Percentiles rank a stretch among this genome's conserved stretches.
These are phyloP conservation scores for Wickerhamiella vanderwaltii DNA, from an alignment of 805 yeast genomes.

Conservation along the genomic window DNA sequence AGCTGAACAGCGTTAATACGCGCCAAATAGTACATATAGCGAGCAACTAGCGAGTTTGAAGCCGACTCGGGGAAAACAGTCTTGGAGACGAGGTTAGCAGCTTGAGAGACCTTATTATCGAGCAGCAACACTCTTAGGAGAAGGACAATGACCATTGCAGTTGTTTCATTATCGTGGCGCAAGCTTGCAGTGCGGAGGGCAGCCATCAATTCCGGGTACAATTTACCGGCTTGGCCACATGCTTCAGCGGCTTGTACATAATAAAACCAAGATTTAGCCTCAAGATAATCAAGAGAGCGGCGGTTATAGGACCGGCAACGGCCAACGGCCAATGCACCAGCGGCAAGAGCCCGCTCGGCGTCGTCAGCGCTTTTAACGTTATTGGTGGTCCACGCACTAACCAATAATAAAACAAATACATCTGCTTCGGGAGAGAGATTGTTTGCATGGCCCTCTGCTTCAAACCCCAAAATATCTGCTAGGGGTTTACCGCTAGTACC, in stretches of 20 bases:
- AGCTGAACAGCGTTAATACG: slow-evolving; percentile 82
- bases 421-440: slow-evolving; percentile 63
- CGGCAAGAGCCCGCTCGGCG: slow-evolving; percentile 37
- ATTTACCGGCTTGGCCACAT: slow-evolving; percentile 35
- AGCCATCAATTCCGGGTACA: slow-evolving; percentile 57
- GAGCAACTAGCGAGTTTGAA: slow-evolving; percentile 76
- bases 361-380: slow-evolving; percentile 41
- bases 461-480: slow-evolving; percentile 18
- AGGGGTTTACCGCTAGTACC: slow-evolving; percentile 35
- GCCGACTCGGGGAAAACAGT: slow-evolving; percentile 78
- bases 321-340: slow-evolving; percentile 24
- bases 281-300: slow-evolving; percentile 72
- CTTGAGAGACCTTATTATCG: slow-evolving; percentile 72
- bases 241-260: slow-evolving; percentile 67
- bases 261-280: slow-evolving; percentile 91
- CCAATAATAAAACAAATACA: slow-evolving; percentile 62
- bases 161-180: slow-evolving; percentile 86
- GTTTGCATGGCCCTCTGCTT: slow-evolving; percentile 23
- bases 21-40: slow-evolving; percentile 87
- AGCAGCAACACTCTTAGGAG: slow-evolving; percentile 68
- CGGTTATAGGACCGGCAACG: slow-evolving; percentile 52
- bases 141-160: slow-evolving; percentile 76
- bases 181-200: slow-evolving; percentile 80
- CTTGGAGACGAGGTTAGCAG: slow-evolving; percentile 79
- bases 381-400: slow-evolving; percentile 55